Evolutionary conservation across 306 rosid species (phyloP).

Genomic region (Sicyos edulis): DNA sequence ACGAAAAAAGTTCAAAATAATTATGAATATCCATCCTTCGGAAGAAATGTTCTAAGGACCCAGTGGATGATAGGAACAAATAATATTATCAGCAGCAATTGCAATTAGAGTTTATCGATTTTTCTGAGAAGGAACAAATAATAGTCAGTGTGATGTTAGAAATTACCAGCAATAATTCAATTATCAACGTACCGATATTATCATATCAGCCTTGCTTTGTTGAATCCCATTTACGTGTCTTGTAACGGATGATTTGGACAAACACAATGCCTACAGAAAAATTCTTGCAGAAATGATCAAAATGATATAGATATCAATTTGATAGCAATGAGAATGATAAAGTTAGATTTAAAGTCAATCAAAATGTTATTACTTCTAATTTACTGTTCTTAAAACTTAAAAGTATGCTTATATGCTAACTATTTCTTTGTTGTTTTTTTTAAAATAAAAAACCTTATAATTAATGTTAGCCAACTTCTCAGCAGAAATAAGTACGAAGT

Average conservation of each 20-base stretch:
- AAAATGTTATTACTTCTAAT: not conserved
- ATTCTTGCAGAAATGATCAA: not conserved
- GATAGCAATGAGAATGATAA: not conserved
- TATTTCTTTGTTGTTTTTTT: too few species aligned
- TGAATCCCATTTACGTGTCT: slow-evolving; percentile 59
- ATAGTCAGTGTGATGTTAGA: not conserved
- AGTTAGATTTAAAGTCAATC: not conserved
- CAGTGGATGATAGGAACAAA: too few species aligned
- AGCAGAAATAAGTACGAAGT: not conserved
- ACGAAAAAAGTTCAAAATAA: not conserved
- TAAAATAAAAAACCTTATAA: too few species aligned
- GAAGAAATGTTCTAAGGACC: too few species aligned
- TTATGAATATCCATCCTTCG: not conserved
- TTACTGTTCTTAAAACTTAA: not conserved
- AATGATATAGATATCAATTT: not conserved
- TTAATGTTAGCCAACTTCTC: not conserved
- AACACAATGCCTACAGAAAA: slow-evolving; percentile 65
- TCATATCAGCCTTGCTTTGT: slow-evolving; percentile 62
- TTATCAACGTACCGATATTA: slow-evolving; percentile 57
- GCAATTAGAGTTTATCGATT: not conserved
- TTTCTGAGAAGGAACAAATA: not conserved
- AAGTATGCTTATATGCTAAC: not conserved
- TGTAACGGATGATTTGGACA: slow-evolving; percentile 30
- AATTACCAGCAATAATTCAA: slow-evolving; percentile 10
- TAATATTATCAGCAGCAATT: not conserved